Evolutionary conservation across 2,329 filamentous ascomycete species (phyloP).

Genomic region (Penicillium palitans): DNA sequence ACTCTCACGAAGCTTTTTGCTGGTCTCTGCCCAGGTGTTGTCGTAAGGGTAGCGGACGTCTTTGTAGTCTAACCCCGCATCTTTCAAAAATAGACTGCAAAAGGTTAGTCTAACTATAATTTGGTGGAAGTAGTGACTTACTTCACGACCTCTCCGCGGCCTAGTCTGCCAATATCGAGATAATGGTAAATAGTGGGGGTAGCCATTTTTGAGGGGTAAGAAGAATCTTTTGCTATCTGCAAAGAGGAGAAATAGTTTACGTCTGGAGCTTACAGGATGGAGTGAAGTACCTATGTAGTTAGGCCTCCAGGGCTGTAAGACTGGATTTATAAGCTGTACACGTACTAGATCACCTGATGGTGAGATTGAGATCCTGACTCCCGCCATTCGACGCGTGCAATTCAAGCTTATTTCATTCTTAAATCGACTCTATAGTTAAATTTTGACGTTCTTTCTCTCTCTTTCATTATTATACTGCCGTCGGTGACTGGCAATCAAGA

Average conservation of each 20-base stretch:
- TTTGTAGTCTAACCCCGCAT: neutral
- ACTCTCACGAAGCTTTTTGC: neutral
- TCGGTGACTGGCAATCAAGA: neutral
- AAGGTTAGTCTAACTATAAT: neutral
- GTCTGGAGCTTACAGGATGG: too few relatives aligned
- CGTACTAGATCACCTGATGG: too few relatives aligned
- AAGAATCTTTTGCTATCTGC: neutral
- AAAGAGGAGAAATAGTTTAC: too few relatives aligned
- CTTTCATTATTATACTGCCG: neutral
- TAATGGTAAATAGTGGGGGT: neutral
- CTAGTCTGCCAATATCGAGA: neutral
- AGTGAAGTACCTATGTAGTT: too few relatives aligned
- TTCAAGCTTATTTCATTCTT: too few relatives aligned
- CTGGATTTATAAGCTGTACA: too few relatives aligned
- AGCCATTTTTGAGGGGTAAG: neutral
- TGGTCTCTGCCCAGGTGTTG: neutral
- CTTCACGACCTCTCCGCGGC: neutral
- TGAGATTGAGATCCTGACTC: too few relatives aligned
- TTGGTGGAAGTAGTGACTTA: neutral
- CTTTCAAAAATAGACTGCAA: neutral
- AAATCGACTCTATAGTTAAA: too few relatives aligned
- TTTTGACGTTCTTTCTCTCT: too few relatives aligned
- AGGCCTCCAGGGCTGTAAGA: too few relatives aligned
- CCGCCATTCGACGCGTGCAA: too few relatives aligned
- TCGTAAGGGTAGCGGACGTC: neutral